A percentile compares a stretch with the other conserved stretches of the same genome.
Conservation (phyloP, 2,329 filamentous ascomycete species). For the Aspergillus terreus region DNA sequence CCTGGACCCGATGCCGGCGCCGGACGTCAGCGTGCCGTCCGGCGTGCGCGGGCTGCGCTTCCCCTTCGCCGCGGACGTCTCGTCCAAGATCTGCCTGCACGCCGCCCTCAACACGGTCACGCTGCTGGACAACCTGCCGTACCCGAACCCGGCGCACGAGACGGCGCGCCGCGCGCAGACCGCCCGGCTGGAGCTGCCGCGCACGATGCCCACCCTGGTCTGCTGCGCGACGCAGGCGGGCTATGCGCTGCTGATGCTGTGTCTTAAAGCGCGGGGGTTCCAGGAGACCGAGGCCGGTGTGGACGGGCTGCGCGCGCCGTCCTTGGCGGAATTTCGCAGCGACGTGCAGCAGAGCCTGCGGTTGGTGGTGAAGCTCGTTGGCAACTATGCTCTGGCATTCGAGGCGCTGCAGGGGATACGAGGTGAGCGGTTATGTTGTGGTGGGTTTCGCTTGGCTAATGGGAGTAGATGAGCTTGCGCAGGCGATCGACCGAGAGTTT, state of each 20-base stretch:
- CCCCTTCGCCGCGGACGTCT: conserved; percentile 22
- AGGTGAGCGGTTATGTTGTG: conserved; percentile 7
- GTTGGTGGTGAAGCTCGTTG: conserved; percentile 14
- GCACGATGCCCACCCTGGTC: conserved; percentile 27
- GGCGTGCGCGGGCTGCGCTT: conserved; percentile 5
- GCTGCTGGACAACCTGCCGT: conserved; percentile 22
- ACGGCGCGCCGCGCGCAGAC: conserved; percentile 3
- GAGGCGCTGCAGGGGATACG: conserved; percentile 20
- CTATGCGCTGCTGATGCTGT: conserved; percentile 28
- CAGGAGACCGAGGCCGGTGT: background rate
- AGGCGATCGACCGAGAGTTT: conserved; percentile 3
- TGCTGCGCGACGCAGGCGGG: conserved; percentile 22
- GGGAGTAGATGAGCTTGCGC: conserved; percentile 4
- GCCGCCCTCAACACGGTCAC: conserved; percentile 25
- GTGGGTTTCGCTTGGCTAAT: background rate
- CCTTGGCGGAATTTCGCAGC: conserved; percentile 13
- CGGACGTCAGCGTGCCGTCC: background rate
- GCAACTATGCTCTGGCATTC: conserved; percentile 21
- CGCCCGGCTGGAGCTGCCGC: conserved; percentile 13
- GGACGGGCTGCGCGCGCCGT: background rate
- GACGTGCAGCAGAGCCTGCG: conserved; percentile 19
- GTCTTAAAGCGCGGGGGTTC: conserved; percentile 13
- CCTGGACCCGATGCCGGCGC: background rate
- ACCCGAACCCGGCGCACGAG: conserved; percentile 15
- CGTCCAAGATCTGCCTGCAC: conserved; percentile 24